Evolutionary conservation across 106 monocot species (phyloP).

Genomic region (Amphibolis antarctica): DNA sequence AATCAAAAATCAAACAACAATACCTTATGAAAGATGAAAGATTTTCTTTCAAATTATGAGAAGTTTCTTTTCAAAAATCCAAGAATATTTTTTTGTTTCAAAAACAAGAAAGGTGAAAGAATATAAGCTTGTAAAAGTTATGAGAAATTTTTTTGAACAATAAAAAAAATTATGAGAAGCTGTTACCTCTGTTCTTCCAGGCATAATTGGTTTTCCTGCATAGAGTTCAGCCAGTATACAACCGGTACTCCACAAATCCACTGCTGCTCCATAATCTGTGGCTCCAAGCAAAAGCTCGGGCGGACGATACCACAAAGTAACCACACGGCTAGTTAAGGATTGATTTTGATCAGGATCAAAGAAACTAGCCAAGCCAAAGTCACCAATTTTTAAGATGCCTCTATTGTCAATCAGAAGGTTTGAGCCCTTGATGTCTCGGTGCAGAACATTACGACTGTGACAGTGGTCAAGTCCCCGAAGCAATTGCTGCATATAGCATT

Average conservation of each 20-base stretch:
- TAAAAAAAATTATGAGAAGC: background rate
- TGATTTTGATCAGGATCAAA: constrained; percentile 19
- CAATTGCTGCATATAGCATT: constrained; percentile 22
- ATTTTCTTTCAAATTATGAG: too few relatives aligned
- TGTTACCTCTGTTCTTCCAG: constrained; percentile 19
- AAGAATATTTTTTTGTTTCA: too few relatives aligned
- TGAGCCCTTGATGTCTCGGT: constrained; percentile 22
- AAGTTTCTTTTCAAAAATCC: too few relatives aligned
- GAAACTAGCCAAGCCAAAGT: constrained; percentile 18
- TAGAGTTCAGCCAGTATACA: constrained; percentile 18
- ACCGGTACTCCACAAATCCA: constrained; percentile 22
- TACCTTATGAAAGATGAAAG: background rate
- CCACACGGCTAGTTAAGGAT: constrained; percentile 19
- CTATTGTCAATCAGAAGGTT: constrained; percentile 20
- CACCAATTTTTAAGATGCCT: constrained; percentile 18
- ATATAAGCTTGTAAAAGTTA: background rate
- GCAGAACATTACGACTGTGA: constrained; percentile 17
- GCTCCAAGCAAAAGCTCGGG: constrained; percentile 25
- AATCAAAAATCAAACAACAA: too few relatives aligned
- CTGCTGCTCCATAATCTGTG: constrained; percentile 21
- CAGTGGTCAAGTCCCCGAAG: constrained; percentile 16
- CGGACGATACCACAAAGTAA: constrained; percentile 21
- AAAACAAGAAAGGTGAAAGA: too few relatives aligned
- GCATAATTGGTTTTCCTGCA: constrained; percentile 19
- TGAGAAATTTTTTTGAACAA: background rate